Percentiles rank a stretch among this genome's conserved stretches.
These are phyloP conservation scores for Claviceps sp. DNA, from an alignment of 2,329 filamentous ascomycete species.

Conservation along the genomic window DNA sequence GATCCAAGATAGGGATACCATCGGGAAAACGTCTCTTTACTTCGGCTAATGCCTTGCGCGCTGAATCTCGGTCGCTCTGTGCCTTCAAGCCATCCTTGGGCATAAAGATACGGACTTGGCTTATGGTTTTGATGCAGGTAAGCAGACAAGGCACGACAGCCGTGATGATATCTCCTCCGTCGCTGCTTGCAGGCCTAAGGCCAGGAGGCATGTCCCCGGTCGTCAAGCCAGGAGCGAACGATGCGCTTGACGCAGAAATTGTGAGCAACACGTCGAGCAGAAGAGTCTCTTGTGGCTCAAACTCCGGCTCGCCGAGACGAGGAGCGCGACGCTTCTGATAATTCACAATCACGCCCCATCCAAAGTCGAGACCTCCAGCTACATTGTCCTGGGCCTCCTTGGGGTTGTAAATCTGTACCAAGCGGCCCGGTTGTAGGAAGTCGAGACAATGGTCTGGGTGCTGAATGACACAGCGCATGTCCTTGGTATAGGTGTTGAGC, in stretches of 20 bases:
- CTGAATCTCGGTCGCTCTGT: slow-evolving; percentile 49
- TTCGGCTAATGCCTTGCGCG: slow-evolving; percentile 61
- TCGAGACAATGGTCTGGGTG: slow-evolving; percentile 77
- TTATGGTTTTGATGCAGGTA: slow-evolving; percentile 72
- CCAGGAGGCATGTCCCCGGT: slow-evolving; percentile 45
- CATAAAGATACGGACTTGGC: slow-evolving; percentile 71
- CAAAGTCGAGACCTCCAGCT: slow-evolving; percentile 51
- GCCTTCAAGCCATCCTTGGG: slow-evolving; percentile 59
- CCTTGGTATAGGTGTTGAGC: slow-evolving; percentile 67
- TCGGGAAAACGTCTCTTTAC: slow-evolving; percentile 83
- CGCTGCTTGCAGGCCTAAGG: slow-evolving; percentile 26
- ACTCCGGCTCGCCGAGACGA: slow-evolving; percentile 55
- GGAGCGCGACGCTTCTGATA: slow-evolving; percentile 50
- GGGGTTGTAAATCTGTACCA: slow-evolving; percentile 73
- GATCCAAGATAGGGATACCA: slow-evolving; percentile 77
- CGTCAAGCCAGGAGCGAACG: slow-evolving; percentile 25
- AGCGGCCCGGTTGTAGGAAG: slow-evolving; percentile 75
- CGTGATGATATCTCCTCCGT: slow-evolving; percentile 17
- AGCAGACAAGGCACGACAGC: slow-evolving; percentile 63
- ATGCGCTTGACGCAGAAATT: slow-evolving; percentile 36
- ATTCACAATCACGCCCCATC: slow-evolving; percentile 83
- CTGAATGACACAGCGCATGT: slow-evolving; percentile 85
- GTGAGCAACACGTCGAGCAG: slow-evolving; percentile 71
- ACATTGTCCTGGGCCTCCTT: slow-evolving; percentile 29
- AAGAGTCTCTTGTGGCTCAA: slow-evolving; percentile 61